phyloP scores from a whole-genome alignment of 768 basidiomycete species.

The Tephrocybe sp. region DNA sequence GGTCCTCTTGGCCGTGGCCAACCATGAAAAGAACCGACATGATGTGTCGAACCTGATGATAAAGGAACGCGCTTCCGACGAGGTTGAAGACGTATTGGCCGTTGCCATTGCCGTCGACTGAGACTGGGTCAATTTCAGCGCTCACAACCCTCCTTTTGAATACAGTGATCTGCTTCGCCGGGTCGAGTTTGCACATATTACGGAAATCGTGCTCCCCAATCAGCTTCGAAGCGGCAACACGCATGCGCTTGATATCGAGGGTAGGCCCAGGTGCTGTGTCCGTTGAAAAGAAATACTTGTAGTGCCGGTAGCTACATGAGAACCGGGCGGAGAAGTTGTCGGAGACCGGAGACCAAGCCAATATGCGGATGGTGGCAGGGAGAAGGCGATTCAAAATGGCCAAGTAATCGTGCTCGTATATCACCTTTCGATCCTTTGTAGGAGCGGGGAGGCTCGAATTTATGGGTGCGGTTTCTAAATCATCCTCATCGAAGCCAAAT shows the following conservation, averaged over 20 bases:
- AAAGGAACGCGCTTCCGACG: conserved; percentile 85
- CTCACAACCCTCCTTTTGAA: conserved; percentile 69
- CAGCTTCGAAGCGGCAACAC: conserved; percentile 65
- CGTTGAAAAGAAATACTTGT: conserved; percentile 94
- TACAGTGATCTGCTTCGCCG: conserved; percentile 84
- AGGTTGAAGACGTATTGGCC: conserved; percentile 78
- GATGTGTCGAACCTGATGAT: conserved; percentile 95
- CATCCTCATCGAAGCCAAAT: conserved; percentile 21
- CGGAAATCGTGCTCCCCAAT: conserved; percentile 94
- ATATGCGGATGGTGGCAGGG: conserved; percentile 84
- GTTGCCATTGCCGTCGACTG: conserved; percentile 22
- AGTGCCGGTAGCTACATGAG: conserved; percentile 84
- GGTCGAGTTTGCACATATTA: conserved; percentile 92
- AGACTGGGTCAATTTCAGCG: conserved; percentile 60
- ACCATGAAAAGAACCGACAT: conserved; percentile 90
- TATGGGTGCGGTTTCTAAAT: conserved; percentile 23
- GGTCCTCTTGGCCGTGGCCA: conserved; percentile 76
- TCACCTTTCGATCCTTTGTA: conserved; percentile 16
- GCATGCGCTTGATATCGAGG: conserved; percentile 78
- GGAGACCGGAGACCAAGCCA: conserved; percentile 92
- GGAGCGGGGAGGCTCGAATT: conserved; percentile 18
- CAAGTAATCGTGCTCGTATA: conserved; percentile 72
- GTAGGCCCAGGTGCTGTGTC: conserved; percentile 27
- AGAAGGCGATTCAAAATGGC: conserved; percentile 83
- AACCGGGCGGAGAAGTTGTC: conserved; percentile 84